Conservation (phyloP, 2,329 filamentous ascomycete species). For the Triangularia verruculosa region DNA sequence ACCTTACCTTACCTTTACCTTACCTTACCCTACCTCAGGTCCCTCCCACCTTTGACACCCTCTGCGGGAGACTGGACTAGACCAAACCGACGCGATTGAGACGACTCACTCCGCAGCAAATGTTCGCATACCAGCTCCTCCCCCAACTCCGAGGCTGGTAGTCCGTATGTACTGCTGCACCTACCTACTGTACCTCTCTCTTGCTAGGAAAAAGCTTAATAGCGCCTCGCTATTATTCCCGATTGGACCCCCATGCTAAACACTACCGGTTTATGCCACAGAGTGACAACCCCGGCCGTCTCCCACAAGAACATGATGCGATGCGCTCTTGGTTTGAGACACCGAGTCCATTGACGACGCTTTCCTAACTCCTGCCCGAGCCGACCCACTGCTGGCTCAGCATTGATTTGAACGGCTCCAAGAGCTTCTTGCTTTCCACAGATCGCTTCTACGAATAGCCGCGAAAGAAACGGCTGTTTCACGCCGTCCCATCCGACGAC, state of each 20-base stretch:
- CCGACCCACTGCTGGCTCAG: constrained; percentile 18
- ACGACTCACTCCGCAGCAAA: background rate
- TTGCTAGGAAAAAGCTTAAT: constrained; percentile 12
- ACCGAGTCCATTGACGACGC: constrained; percentile 40
- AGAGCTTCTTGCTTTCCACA: constrained; percentile 3
- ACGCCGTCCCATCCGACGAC: constrained; percentile 20
- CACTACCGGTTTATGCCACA: constrained; percentile 29
- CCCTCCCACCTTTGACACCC: too few species aligned
- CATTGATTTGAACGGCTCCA: constrained; percentile 25
- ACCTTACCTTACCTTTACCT: background rate
- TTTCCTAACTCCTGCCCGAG: constrained; percentile 27
- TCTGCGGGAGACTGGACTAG: background rate
- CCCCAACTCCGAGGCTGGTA: constrained; percentile 8
- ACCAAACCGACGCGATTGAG: background rate
- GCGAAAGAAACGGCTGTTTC: constrained; percentile 25
- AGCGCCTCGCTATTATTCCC: constrained; percentile 10
- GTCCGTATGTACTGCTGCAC: constrained; percentile 19
- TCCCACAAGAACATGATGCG: constrained; percentile 39
- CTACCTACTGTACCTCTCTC: background rate
- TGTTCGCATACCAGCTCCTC: background rate
- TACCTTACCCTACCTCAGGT: background rate
- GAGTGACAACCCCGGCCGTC: constrained; percentile 17
- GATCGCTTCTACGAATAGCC: constrained; percentile 11
- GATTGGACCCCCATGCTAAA: constrained; percentile 28
- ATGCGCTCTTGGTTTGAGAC: constrained; percentile 39